Base-by-base conservation (phyloP, 140 eudicot genomes). In the Flaveria floridana region DNA sequence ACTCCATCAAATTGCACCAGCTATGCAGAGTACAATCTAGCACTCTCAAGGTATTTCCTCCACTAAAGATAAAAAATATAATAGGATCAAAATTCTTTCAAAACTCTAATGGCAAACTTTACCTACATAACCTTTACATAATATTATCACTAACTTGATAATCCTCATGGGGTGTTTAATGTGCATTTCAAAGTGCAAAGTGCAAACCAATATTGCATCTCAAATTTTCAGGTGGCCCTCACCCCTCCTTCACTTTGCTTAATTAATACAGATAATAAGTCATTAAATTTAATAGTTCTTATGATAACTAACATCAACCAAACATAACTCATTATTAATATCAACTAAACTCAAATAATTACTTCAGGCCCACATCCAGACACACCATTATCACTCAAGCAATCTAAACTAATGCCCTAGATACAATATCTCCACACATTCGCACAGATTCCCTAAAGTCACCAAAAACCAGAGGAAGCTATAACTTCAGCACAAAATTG, bases 1-100 rank as follows among this genome's bases (percentile, higher is more conserved):
- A 59, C 81, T 68, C 79, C 93, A 87, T 85, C 64, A 30, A 30
- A 67, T 30, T 74, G 67, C 76, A 59, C 75, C 65, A 52, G 71
- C 52, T 47, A 30, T 21, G 73, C n/a, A 44, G 55, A 58, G 13
- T n/a, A 34, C 51, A 69, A 70, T 37, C 72, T 18, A 65, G 21
- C 76, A 47, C 42, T 59, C 11, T 59, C 11, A 56, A 72, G 8
- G 76, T 80, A 79, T 73, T 76, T 71, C 81, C 85, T 79, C 65
- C 58, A 80, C 70, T 65, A 37, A 71, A 71, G 25, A 41, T 44
- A 8, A 46, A 62, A 74, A 58, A 53, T 44, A 44, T 44, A 58
- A 64, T 4, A 9, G 19, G 25, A 72, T 42, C 11, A 34, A 50
- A 13, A 7, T 26, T 59, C n/a, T 37, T 50, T 20, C 12, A 18